Percentiles rank a stretch among this genome's conserved stretches.
Evolutionary conservation across 345 rosid species (phyloP).

Genomic region (Kernera saxatilis): DNA sequence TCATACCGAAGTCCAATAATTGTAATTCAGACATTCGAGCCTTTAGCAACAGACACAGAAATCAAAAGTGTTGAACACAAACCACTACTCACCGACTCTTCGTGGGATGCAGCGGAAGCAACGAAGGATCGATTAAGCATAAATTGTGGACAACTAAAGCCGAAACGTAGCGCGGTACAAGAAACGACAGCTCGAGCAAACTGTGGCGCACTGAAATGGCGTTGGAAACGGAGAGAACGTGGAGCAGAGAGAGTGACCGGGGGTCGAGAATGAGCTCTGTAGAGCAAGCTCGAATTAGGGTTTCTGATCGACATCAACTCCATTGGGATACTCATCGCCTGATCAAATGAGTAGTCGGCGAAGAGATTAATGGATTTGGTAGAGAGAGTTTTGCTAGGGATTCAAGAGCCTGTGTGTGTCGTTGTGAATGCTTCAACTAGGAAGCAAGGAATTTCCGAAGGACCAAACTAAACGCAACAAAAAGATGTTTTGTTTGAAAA

Average conservation of each 20-base stretch:
- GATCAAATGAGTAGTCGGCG: neutral
- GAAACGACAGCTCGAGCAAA: slow-evolving; percentile 11
- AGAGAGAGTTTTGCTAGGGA: slow-evolving; percentile 1
- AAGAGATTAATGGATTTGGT: neutral
- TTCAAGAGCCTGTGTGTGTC: neutral
- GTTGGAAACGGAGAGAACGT: slow-evolving; percentile 16
- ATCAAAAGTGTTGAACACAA: neutral
- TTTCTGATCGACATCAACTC: slow-evolving; percentile 36
- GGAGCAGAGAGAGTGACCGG: slow-evolving; percentile 13
- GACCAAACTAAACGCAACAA: slow-evolving; percentile 1
- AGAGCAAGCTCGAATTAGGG: slow-evolving; percentile 30
- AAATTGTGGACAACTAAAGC: slow-evolving; percentile 15
- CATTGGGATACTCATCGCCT: slow-evolving; percentile 27
- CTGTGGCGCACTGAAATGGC: slow-evolving; percentile 10
- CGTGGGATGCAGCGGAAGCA: slow-evolving; percentile 57
- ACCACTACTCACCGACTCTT: slow-evolving; percentile 49
- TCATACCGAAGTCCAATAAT: neutral
- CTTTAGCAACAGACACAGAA: neutral
- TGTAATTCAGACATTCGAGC: neutral
- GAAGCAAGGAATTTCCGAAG: slow-evolving; percentile 19
- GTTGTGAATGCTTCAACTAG: slow-evolving; percentile 18
- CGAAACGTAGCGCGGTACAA: slow-evolving; percentile 28
- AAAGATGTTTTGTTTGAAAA: neutral
- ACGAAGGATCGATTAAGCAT: slow-evolving; percentile 33
- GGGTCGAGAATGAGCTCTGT: slow-evolving; percentile 18